Base-by-base conservation (phyloP, 208 protist genomes). In the Leishmania turanica region DNA sequence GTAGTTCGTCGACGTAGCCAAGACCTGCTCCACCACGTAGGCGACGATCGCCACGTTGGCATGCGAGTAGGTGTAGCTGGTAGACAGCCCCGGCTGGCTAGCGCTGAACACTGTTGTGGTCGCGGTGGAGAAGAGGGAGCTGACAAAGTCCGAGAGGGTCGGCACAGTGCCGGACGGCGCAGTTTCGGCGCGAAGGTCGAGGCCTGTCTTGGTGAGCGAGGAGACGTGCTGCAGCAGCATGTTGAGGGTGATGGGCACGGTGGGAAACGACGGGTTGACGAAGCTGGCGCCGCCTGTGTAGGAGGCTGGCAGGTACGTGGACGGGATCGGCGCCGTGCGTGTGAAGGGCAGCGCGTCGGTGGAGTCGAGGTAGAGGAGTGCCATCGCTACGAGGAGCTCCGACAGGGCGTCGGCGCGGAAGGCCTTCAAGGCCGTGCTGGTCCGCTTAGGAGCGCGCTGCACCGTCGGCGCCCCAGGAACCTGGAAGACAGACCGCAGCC, bases 141-240 rank as follows among this genome's bases (percentile, higher is more conserved):
- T 78, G 24, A 91, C 80, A 78, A 93, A 95, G 21, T 1, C 77
- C 9, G 56, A 64, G n/a, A 90, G 73, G 7, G 64, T 86, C 19
- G 78, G 73, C 19, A 72, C 77, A 34, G 71, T 78, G 9, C 71
- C 78, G 24, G 68, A 84, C 7, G 79, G 76, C 17, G 56, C 81
- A 7, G 51, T 31, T 3, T 51, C 78, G 56, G 56, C 78, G 21
- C 75, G 72, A 5, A 77, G 49, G 34, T 73, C 27, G 60, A 91
- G 90, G 15, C 83, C 81, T 0, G n/a, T 73, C 34, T 91, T 90
- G 19, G 79, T 90, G 53, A 96, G 64, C 21, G 90, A 90, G 0
- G 90, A 93, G 19, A 86, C 91, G 79, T 96, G 92, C 75, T 84
- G 68, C 62, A 96, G 74, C 65, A 96, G 70, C 75, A 90, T 91